Evolutionary conservation across 2,329 filamentous ascomycete species (phyloP).

Genomic region (Cladosporium sp.): DNA sequence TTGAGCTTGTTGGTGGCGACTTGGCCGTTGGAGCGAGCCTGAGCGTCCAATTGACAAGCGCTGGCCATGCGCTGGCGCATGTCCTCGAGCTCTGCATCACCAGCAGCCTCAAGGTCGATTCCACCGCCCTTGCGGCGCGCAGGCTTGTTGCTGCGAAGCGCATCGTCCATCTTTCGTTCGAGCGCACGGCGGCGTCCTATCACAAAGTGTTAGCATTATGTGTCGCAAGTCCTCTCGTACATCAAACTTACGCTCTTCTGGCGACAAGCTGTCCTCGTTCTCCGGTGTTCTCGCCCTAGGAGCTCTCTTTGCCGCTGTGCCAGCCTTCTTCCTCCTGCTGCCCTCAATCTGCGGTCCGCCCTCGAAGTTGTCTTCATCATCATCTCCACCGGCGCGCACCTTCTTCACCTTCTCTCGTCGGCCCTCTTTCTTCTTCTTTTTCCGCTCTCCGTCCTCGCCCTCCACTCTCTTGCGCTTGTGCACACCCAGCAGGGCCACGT

Average conservation of each 20-base stretch:
- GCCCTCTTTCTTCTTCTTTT: conserved; percentile 65
- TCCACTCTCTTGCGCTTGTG: conserved; percentile 68
- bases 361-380: conserved; percentile 48
- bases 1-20: conserved; percentile 92
- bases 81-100: conserved; percentile 84
- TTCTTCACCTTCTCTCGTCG: conserved; percentile 60
- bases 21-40: conserved; percentile 74
- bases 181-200: conserved; percentile 74
- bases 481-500: conserved; percentile 61
- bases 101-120: conserved; percentile 86
- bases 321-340: conserved; percentile 54
- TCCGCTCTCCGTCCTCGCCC: conserved; percentile 60
- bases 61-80: conserved; percentile 89
- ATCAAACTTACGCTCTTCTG: conserved; percentile 70
- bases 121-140: conserved; percentile 79
- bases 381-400: conserved; percentile 46
- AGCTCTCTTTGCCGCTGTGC: conserved; percentile 45
- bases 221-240: background rate
- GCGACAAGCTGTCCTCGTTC: conserved; percentile 76
- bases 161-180: conserved; percentile 83
- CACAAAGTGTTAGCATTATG: conserved; percentile 16
- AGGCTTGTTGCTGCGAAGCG: conserved; percentile 78
- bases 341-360: conserved; percentile 57
- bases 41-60: conserved; percentile 83
- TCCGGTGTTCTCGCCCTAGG: conserved; percentile 58